Conservation (phyloP, 1,284 basidiomycete species). For the Fistulinella cinereoalba region DNA sequence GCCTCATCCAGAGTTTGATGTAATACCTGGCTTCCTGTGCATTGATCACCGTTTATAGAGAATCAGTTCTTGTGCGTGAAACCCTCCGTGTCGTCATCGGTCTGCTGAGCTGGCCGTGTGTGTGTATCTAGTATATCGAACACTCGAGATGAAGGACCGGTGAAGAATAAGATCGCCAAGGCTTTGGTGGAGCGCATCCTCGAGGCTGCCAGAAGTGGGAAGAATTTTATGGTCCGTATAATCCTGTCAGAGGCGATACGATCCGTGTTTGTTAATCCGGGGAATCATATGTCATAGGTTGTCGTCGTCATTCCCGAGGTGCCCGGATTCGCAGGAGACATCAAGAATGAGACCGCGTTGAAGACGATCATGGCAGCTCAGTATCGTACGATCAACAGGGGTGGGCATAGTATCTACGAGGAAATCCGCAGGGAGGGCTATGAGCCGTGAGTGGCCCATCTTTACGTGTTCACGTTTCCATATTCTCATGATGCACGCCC, state of each 20-base stretch:
- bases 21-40: slow-evolving; percentile 12
- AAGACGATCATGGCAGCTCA: slow-evolving; percentile 84
- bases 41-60: slow-evolving; percentile 47
- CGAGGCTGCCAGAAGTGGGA: slow-evolving; percentile 64
- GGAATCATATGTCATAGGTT: slow-evolving; percentile 45
- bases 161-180: slow-evolving; percentile 79
- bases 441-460: slow-evolving; percentile 64
- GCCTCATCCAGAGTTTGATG: slow-evolving; percentile 5
- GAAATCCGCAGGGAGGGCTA: slow-evolving; percentile 74
- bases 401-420: slow-evolving; percentile 84
- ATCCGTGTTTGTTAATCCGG: slow-evolving; percentile 4
- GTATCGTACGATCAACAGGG: slow-evolving; percentile 84
- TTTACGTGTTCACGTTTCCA: not conserved
- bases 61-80: slow-evolving; percentile 88
- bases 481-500: slow-evolving; percentile 11
- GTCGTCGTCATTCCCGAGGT: slow-evolving; percentile 82
- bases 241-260: not conserved
- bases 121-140: slow-evolving; percentile 63
- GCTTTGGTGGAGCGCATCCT: slow-evolving; percentile 84
- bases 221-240: slow-evolving; percentile 71
- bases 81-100: not conserved
- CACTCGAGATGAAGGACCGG: slow-evolving; percentile 60
- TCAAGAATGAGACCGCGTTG: slow-evolving; percentile 67
- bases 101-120: slow-evolving; percentile 12
- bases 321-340: slow-evolving; percentile 79